Percentiles rank a stretch among this genome's conserved stretches.
Conservation (phyloP, 148 eudicot species). For the Spergularia bocconei region DNA sequence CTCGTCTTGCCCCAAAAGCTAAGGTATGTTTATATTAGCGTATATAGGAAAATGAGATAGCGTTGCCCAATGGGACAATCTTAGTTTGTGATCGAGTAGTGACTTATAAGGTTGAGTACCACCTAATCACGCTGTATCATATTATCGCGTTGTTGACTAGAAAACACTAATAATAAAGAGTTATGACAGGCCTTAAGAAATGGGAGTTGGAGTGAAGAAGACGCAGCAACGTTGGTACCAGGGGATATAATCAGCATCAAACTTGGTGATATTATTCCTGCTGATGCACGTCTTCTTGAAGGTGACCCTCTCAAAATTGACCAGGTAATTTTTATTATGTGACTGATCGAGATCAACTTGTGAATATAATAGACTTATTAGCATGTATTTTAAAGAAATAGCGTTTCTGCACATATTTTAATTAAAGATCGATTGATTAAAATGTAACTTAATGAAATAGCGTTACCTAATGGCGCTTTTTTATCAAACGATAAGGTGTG, state of each 20-base stretch:
- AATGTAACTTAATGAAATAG: too few relatives aligned
- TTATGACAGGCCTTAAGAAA: constrained; percentile 47
- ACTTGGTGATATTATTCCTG: constrained; percentile 74
- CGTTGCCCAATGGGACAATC: too few relatives aligned
- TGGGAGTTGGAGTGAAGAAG: constrained; percentile 69
- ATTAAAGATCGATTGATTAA: too few relatives aligned
- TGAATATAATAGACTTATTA: too few relatives aligned
- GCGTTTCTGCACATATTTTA: not conserved
- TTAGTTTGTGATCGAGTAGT: too few relatives aligned
- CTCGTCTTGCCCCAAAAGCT: constrained; percentile 60
- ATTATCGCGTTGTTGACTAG: not conserved
- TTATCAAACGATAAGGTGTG: too few relatives aligned
- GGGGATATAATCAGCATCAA: constrained; percentile 75
- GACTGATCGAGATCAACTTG: too few relatives aligned
- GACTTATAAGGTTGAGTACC: too few relatives aligned
- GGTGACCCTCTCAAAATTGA: constrained; percentile 84
- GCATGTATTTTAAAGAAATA: too few relatives aligned
- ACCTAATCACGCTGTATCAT: not conserved
- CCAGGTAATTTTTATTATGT: constrained; percentile 39
- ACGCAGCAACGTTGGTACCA: constrained; percentile 59
- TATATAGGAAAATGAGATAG: too few relatives aligned
- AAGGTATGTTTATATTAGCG: constrained; percentile 33
- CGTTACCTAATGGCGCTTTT: too few relatives aligned
- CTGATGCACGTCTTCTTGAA: constrained; percentile 79
- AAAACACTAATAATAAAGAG: not conserved